These are phyloP conservation scores for Didymellaceae sp. DNA, from an alignment of 2,329 filamentous ascomycete genomes.

Conservation along the genomic window DNA sequence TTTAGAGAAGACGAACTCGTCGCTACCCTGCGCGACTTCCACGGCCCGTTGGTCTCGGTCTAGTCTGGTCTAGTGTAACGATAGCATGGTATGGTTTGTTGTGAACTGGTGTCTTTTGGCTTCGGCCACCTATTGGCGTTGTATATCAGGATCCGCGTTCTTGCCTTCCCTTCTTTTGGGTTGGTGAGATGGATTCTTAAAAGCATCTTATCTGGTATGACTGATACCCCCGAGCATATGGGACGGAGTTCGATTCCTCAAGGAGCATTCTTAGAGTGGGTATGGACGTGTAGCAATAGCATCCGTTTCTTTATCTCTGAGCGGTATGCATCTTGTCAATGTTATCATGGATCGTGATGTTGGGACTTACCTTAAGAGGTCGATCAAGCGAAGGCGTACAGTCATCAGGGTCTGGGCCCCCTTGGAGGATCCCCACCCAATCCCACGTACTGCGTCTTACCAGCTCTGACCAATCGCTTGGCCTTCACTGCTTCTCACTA, in stretches of 20 bases:
- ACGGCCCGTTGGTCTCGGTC: constrained; percentile 41
- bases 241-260: constrained; percentile 15
- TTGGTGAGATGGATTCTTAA: constrained; percentile 5
- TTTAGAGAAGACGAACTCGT: constrained; percentile 84
- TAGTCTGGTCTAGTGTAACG: too few relatives aligned
- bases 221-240: constrained; percentile 19
- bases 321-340: too few relatives aligned
- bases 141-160: neutral
- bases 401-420: too few relatives aligned
- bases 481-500: too few relatives aligned
- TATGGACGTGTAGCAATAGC: constrained; percentile 1
- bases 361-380: neutral
- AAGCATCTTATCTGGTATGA: constrained; percentile 16
- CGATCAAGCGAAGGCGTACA: too few relatives aligned
- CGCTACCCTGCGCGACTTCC: constrained; percentile 75
- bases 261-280: constrained; percentile 5
- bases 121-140: constrained; percentile 10
- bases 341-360: neutral
- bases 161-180: neutral
- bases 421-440: too few relatives aligned
- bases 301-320: too few relatives aligned
- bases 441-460: too few relatives aligned
- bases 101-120: neutral
- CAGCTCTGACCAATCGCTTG: too few relatives aligned
- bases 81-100: neutral